Evolutionary conservation across 2,329 filamentous ascomycete species (phyloP).

Genomic region (Metarhizium rileyi): DNA sequence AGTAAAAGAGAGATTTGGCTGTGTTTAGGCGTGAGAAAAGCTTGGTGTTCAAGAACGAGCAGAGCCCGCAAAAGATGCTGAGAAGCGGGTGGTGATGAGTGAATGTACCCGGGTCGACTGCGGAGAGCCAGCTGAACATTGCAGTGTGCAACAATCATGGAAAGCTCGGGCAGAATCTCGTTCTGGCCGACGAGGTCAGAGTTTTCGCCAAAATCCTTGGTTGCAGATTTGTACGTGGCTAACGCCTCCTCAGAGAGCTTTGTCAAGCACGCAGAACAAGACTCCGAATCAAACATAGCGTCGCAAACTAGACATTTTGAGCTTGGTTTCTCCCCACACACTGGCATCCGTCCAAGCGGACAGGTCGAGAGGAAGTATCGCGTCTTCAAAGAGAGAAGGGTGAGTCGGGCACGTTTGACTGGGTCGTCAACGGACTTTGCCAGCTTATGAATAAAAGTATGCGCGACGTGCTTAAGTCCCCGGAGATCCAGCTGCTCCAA

Average conservation of each 20-base stretch:
- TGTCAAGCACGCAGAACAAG: constrained; percentile 15
- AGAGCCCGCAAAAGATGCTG: constrained; percentile 37
- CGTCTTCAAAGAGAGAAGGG: constrained; percentile 30
- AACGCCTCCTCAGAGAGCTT: constrained; percentile 15
- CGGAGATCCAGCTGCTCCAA: constrained; percentile 30
- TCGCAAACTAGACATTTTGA: constrained; percentile 17
- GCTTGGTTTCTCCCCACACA: constrained; percentile 12
- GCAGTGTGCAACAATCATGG: constrained; percentile 25
- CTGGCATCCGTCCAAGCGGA: constrained; percentile 13
- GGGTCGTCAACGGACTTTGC: constrained; percentile 17
- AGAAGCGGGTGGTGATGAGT: constrained; percentile 11
- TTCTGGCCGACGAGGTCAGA: constrained; percentile 1
- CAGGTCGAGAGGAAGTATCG: constrained; percentile 36
- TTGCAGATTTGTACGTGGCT: constrained; percentile 8
- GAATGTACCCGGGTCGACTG: constrained; percentile 1
- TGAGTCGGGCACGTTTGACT: constrained; percentile 17
- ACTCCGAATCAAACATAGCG: constrained; percentile 9
- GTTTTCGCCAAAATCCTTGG: constrained; percentile 3
- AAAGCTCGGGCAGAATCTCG: constrained; percentile 22
- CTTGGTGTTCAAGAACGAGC: constrained; percentile 39
- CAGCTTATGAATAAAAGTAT: constrained; percentile 24
- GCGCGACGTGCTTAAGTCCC: constrained; percentile 31
- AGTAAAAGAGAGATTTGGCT: constrained; percentile 39
- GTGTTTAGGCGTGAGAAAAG: constrained; percentile 34
- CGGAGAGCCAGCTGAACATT: constrained; percentile 21